phyloP scores from a whole-genome alignment of 2,329 filamentous ascomycete species.

The Mollisia scopiformis region DNA sequence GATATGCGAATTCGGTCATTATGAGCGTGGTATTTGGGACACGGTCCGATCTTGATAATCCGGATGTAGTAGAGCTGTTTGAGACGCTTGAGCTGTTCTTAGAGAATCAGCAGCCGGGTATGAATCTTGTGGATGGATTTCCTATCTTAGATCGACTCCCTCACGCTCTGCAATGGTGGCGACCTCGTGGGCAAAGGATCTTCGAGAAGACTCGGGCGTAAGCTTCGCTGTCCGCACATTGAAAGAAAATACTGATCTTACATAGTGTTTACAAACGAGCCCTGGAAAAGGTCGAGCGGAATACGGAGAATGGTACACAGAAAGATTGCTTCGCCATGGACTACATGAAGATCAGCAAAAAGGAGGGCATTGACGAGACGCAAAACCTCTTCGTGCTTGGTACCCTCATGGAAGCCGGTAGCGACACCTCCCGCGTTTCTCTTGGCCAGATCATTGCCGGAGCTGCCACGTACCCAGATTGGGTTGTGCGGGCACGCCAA shows the following conservation, averaged over 20 bases:
- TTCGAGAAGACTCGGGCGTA: constrained; percentile 23
- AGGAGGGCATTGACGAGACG: constrained; percentile 19
- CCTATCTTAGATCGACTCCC: constrained; percentile 33
- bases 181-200: constrained; percentile 26
- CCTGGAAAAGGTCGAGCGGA: constrained; percentile 23
- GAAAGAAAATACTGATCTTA: not conserved
- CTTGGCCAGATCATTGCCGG: constrained; percentile 37
- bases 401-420: constrained; percentile 45
- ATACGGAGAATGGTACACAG: constrained; percentile 30
- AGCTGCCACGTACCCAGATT: constrained; percentile 28
- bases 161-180: constrained; percentile 34
- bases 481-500: constrained; percentile 38
- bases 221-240: not conserved
- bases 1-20: constrained; percentile 35
- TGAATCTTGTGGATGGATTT: constrained; percentile 38
- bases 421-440: constrained; percentile 45
- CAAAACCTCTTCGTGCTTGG: constrained; percentile 36
- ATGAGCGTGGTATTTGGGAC: constrained; percentile 37
- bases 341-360: constrained; percentile 26
- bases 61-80: not conserved
- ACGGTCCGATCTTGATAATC: constrained; percentile 22
- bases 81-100: not conserved
- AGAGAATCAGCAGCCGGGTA: constrained; percentile 16
- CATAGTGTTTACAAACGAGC: constrained; percentile 30
- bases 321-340: constrained; percentile 35